Evolutionary conservation across 2,329 filamentous ascomycete species (phyloP).

Genomic region (Epicoccum sorghinum): DNA sequence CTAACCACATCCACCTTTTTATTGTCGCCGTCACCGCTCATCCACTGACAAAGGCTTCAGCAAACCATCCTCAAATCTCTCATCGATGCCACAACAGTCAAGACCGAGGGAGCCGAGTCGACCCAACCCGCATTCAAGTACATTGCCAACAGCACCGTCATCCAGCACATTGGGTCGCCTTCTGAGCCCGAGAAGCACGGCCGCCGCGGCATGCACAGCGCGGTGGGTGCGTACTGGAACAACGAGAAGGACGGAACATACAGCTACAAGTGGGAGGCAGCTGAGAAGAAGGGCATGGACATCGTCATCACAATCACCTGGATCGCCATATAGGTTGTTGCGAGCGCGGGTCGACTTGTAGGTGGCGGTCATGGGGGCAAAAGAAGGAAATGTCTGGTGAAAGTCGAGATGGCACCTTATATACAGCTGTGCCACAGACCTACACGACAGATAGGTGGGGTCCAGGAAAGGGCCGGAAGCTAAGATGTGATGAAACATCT

Average conservation of each 20-base stretch:
- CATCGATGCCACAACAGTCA: constrained; percentile 66
- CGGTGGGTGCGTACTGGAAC: constrained; percentile 86
- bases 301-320: constrained; percentile 67
- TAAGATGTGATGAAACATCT: neutral
- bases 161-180: constrained; percentile 74
- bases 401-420: neutral
- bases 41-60: constrained; percentile 49
- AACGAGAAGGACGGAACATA: constrained; percentile 90
- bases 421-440: neutral
- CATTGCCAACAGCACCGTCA: constrained; percentile 96
- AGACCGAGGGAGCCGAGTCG: constrained; percentile 58
- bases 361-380: neutral
- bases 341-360: neutral
- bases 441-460: neutral
- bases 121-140: constrained; percentile 80
- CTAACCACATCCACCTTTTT: neutral
- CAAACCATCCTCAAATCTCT: constrained; percentile 78
- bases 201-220: constrained; percentile 87
- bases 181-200: constrained; percentile 68
- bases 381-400: too few relatives aligned
- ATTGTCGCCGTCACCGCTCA: neutral
- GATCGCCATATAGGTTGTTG: constrained; percentile 59
- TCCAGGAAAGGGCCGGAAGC: neutral
- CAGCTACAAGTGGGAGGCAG: constrained; percentile 80
- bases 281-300: constrained; percentile 59